phyloP scores from a whole-genome alignment of 2,329 filamentous ascomycete genomes.

The Tolypocladium pustulatum region DNA sequence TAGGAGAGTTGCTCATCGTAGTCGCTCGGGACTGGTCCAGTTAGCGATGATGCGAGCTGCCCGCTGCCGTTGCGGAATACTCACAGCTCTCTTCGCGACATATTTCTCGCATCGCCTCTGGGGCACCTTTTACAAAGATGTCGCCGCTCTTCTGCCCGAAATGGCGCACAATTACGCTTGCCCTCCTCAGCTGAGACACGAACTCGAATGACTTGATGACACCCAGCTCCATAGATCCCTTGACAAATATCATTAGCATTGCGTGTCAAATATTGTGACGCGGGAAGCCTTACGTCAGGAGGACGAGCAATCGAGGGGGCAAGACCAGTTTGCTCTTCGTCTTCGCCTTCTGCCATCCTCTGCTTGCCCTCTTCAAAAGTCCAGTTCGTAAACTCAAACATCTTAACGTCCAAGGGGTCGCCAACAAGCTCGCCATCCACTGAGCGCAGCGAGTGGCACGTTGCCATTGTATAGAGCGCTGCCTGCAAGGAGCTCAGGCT shows the following conservation, averaged over 20 bases:
- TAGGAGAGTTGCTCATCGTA: constrained; percentile 82
- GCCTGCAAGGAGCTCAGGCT: constrained; percentile 33
- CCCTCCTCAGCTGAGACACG: constrained; percentile 80
- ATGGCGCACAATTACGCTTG: constrained; percentile 83
- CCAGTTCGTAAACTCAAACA: constrained; percentile 97
- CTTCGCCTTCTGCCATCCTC: constrained; percentile 49
- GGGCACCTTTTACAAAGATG: constrained; percentile 92
- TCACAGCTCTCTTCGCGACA: constrained; percentile 71
- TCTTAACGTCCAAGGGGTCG: constrained; percentile 91
- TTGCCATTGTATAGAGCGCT: constrained; percentile 89
- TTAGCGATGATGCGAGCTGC: constrained; percentile 5
- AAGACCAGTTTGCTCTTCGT: constrained; percentile 65
- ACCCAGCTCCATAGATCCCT: constrained; percentile 69
- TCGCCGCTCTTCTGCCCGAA: constrained; percentile 78
- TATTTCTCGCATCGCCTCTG: constrained; percentile 92
- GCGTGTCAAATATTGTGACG: constrained; percentile 8
- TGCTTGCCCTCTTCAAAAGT: constrained; percentile 81
- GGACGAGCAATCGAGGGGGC: constrained; percentile 85
- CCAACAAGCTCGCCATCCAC: constrained; percentile 85
- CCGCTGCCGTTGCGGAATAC: constrained; percentile 16
- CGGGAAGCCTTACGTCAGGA: constrained; percentile 35
- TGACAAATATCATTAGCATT: constrained; percentile 1
- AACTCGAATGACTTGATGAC: constrained; percentile 89
- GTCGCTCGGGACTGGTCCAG: constrained; percentile 57
- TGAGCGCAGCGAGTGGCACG: constrained; percentile 81